Evolutionary conservation across 345 rosid genomes (phyloP).

Genomic region (Trapa bicornis): DNA sequence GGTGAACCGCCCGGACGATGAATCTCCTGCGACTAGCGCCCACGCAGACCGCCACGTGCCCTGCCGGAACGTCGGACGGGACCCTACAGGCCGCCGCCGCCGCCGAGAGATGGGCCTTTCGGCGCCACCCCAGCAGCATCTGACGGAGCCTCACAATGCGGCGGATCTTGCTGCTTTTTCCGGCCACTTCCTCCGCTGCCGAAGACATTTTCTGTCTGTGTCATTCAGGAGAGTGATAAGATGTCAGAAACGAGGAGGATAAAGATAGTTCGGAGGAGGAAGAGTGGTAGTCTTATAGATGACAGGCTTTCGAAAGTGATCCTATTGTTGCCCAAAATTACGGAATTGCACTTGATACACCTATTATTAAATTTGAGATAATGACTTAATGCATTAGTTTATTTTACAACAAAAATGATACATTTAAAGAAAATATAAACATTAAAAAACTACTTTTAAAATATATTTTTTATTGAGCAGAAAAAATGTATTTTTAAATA

Average conservation of each 20-base stretch:
- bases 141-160: slow-evolving; percentile 87
- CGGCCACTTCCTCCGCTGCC: slow-evolving; percentile 15
- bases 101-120: slow-evolving; percentile 58
- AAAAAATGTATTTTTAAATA: no score
- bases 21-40: slow-evolving; percentile 54
- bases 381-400: no score
- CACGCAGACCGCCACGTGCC: slow-evolving; percentile 73
- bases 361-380: no score
- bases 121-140: slow-evolving; percentile 67
- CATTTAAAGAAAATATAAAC: no score
- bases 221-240: neutral
- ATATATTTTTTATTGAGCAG: no score
- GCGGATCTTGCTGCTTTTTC: slow-evolving; percentile 85
- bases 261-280: neutral
- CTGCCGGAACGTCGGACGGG: slow-evolving; percentile 80
- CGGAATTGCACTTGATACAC: neutral
- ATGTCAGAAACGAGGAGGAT: neutral
- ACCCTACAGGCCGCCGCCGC: slow-evolving; percentile 13
- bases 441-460: no score
- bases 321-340: neutral
- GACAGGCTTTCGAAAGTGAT: neutral
- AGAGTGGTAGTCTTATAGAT: neutral
- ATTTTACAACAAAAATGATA: no score
- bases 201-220: slow-evolving; percentile 32
- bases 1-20: slow-evolving; percentile 68